These are phyloP conservation scores for Porogramme epimiltina DNA, from an alignment of 1,284 basidiomycete genomes.

Conservation along the genomic window DNA sequence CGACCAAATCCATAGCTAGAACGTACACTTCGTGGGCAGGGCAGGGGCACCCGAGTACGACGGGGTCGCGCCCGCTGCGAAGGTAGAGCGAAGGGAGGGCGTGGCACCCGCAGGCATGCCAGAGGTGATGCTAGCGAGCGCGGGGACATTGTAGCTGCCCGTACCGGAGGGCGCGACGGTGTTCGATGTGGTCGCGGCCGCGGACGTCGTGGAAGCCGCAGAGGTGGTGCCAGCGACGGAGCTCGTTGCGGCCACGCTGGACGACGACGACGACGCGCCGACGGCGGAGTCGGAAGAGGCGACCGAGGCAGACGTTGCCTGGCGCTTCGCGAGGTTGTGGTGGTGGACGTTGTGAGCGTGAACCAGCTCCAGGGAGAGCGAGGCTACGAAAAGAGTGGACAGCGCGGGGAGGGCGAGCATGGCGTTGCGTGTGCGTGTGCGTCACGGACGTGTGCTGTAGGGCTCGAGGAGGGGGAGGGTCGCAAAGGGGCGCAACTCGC, in stretches of 20 bases:
- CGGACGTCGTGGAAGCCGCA: not conserved
- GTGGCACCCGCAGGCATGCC: conserved; percentile 65
- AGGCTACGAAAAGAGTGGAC: conserved; percentile 25
- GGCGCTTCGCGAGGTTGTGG: conserved; percentile 16
- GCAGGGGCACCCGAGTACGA: conserved; percentile 60
- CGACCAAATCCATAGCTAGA: conserved; percentile 6
- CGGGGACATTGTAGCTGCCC: conserved; percentile 36
- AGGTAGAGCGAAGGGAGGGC: conserved; percentile 53
- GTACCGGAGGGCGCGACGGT: conserved; percentile 7
- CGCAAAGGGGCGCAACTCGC: conserved; percentile 24
- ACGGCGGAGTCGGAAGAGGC: not conserved
- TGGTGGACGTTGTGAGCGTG: conserved; percentile 15
- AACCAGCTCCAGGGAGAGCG: conserved; percentile 22
- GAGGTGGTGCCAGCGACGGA: not conserved
- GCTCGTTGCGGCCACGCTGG: not conserved
- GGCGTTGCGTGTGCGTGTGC: conserved; percentile 7
- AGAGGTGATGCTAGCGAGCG: conserved; percentile 64
- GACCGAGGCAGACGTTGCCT: not conserved
- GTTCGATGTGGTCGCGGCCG: not conserved
- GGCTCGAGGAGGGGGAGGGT: not conserved
- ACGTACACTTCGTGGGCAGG: conserved; percentile 64
- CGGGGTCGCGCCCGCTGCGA: conserved; percentile 56
- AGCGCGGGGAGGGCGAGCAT: conserved; percentile 22
- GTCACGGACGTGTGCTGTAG: not conserved
- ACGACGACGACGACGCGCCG: not conserved